Evolutionary conservation across 768 basidiomycete genomes (phyloP), one percentile per base, ranked within the genome.

Genomic region (Cystoderma amianthinum): DNA sequence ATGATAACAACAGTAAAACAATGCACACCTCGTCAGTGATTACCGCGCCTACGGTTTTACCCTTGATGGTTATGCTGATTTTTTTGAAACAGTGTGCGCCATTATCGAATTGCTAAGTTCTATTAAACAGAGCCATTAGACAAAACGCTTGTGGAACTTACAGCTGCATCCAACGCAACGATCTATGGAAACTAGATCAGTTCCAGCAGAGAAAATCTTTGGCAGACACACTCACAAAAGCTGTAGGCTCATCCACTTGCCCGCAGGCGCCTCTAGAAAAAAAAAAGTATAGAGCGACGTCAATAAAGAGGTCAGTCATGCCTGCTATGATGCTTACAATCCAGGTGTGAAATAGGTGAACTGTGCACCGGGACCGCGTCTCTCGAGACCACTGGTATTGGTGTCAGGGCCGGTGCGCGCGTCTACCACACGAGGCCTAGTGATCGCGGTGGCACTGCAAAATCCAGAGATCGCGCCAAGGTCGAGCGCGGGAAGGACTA

Each of bases 21-120:
- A 28, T n/a, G 13, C n/a, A 24, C n/a, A 7, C 72, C 52, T 60
- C 49, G 41, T 75, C 74, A n/a, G 56, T 56, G 44, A 76, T 68
- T 39, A 64, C 57, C 2, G 74, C 74, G 39, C 59, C 57, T 1
- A 60, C 44, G 0, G 61, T 58, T 54, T 63, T 65, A 45, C 70
- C 54, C 43, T 52, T 49, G 60, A 51, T 46, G 1, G 52, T 57
- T 30, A 77, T 67, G 19, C 68, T 68, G 45, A 77, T 64, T 44
- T 50, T 63, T 35, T 70, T 54, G 48, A 63, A 66, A 48, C 75
- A 77, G 44, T 69, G 66, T 10, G 58, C 44, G 22, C 67, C 69
- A 22, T 49, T 56, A 35, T 54, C 55, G 48, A 55, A 74, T 56
- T 72, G 58, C 71, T 73, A 20, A 19, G 17, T 19, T 10, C 11